Conservation (phyloP, 768 basidiomycete genomes). For the Phaeotremella fagi region DNA sequence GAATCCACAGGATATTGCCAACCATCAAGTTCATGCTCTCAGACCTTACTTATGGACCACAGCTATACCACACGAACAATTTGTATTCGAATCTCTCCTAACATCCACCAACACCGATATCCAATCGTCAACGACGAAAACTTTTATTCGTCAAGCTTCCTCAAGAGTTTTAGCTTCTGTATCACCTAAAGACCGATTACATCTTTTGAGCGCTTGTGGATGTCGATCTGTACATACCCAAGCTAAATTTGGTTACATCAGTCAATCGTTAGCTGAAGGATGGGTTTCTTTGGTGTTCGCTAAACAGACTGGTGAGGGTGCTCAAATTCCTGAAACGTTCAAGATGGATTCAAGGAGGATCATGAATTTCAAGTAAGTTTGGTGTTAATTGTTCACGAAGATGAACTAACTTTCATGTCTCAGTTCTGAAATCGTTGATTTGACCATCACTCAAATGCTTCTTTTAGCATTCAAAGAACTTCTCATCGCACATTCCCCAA, state of each 20-base stretch:
- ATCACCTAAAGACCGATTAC: constrained; percentile 42
- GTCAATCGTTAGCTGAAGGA: constrained; percentile 29
- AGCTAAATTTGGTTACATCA: constrained; percentile 20
- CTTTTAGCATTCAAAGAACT: constrained; percentile 75
- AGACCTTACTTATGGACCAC: constrained; percentile 81
- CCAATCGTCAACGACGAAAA: constrained; percentile 53
- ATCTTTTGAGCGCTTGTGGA: constrained; percentile 51
- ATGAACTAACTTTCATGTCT: constrained; percentile 58
- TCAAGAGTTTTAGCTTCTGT: constrained; percentile 9
- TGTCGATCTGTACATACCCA: constrained; percentile 51
- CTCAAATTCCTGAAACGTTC: constrained; percentile 41
- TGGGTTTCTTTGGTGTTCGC: constrained; percentile 60
- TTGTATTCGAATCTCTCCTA: constrained; percentile 61
- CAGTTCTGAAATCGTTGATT: constrained; percentile 67
- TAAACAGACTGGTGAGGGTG: constrained; percentile 7
- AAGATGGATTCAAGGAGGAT: constrained; percentile 30
- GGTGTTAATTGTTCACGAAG: constrained; percentile 13
- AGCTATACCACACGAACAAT: constrained; percentile 72
- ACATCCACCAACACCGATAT: constrained; percentile 18
- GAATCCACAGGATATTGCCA: constrained; percentile 75
- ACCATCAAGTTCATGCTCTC: constrained; percentile 88
- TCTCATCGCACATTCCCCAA: constrained; percentile 7
- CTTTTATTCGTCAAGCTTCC: constrained; percentile 61
- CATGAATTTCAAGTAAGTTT: constrained; percentile 27
- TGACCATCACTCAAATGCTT: constrained; percentile 72